phyloP scores from a whole-genome alignment of 23 red algal species.

The Gracilariopsis chorda region DNA sequence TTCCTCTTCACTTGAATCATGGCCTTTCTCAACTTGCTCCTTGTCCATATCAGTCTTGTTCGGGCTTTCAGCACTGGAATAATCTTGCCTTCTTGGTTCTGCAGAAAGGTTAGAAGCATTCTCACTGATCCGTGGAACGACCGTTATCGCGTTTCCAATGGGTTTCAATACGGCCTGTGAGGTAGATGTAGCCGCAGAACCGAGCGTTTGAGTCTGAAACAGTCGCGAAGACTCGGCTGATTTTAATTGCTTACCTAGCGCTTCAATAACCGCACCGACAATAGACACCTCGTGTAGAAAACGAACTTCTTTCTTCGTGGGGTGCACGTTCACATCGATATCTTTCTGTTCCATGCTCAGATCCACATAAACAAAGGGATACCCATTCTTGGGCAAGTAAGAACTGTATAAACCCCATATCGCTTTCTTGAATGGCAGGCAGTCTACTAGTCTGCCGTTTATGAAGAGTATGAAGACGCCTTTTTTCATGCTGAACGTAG shows the following conservation, averaged over 20 bases:
- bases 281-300: conserved; percentile 76
- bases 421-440: conserved; percentile 69
- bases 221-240: conserved; percentile 50
- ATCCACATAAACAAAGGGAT: conserved; percentile 84
- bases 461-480: conserved; percentile 82
- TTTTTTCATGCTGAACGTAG: conserved; percentile 64
- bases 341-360: conserved; percentile 62
- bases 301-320: conserved; percentile 90
- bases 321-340: conserved; percentile 83
- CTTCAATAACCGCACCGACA: conserved; percentile 20
- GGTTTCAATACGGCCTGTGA: background rate
- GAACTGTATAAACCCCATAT: conserved; percentile 57
- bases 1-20: background rate
- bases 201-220: conserved; percentile 32
- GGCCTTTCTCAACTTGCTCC: background rate
- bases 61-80: background rate
- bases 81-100: background rate
- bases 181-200: background rate
- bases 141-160: too few relatives aligned
- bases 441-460: conserved; percentile 91
- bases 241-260: conserved; percentile 36
- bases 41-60: background rate
- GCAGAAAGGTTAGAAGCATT: background rate
- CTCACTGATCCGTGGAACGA: too few relatives aligned
- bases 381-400: conserved; percentile 66